Evolutionary conservation across 2,329 filamentous ascomycete genomes (phyloP), one percentile per base, ranked within the genome.

Genomic region (Ophiocordyceps robertsii): DNA sequence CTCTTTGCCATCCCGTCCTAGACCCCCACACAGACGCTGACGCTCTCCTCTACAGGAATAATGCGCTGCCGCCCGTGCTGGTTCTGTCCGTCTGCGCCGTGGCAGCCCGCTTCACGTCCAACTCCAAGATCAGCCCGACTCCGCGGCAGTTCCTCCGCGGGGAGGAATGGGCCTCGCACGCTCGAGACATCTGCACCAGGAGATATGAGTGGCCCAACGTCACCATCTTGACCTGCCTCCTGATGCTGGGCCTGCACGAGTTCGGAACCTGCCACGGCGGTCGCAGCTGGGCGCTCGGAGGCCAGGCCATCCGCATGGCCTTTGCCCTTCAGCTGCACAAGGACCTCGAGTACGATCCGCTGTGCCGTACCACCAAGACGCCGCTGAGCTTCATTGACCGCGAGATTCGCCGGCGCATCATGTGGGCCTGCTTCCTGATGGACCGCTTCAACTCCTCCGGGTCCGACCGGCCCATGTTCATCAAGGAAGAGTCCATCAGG

Each of bases 361-460:
- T 77, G 31, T 73, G 73, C n/a, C 68, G 72, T n/a, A 74, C 71
- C 14, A 74, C 73, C 17, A 69, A 73, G 12, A 71, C 73, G 2
- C 77, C 82, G 47, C 72, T 92, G 41, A 95, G 87, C 56, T 92
- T 92, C 51, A 87, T 89, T 14, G 92, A 96, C 59, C 82, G 87
- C 27, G 92, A 98, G 59, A 95, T 96, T 42, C 76, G 92, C 46
- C 72, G 92, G 51, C 77, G 92, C 44, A 92, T 88, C 3, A 96
- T 98, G 90, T 98, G 92, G 92, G 85, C 89, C 12, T 96, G 90
- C 57, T 95, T 95, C 55, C 63, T 95, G 44, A 95, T 96, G 89
- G 92, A 98, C 58, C 80, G 90, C 0, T 95, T 95, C 68, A 95
- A 93, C 62, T 95, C 90, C 0, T 95, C 89, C 1, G 90, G 92